These are phyloP conservation scores for Pythium oligandrum DNA, from an alignment of 352 stramenopile species.

Conservation along the genomic window DNA sequence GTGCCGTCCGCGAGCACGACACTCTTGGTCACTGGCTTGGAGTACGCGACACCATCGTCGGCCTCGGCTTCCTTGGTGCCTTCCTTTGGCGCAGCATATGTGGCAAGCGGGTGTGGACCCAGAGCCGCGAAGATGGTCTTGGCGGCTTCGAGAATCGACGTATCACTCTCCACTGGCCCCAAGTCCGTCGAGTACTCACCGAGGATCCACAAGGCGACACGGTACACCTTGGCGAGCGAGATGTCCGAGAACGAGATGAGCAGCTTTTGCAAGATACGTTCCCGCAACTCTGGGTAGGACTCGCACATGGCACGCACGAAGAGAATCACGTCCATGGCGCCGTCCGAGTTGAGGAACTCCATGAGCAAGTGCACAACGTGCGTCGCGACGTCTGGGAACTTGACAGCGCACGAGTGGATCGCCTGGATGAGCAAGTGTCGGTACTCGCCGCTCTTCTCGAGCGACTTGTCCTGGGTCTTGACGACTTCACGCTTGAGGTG, in stretches of 20 bases:
- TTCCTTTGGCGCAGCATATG: slow-evolving; percentile 23
- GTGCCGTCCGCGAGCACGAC: slow-evolving; percentile 98
- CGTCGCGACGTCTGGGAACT: slow-evolving; percentile 97
- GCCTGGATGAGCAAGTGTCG: slow-evolving; percentile 96
- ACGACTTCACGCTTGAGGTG: slow-evolving; percentile 89
- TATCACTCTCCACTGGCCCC: slow-evolving; percentile 41
- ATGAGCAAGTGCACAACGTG: slow-evolving; percentile 98
- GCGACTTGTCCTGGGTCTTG: slow-evolving; percentile 84
- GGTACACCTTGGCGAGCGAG: slow-evolving; percentile 93
- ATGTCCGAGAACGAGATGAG: slow-evolving; percentile 94
- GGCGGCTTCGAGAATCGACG: slow-evolving; percentile 68
- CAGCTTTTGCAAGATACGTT: slow-evolving; percentile 93
- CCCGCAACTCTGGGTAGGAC: slow-evolving; percentile 92
- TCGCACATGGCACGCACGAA: slow-evolving; percentile 99
- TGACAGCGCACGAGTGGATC: slow-evolving; percentile 97
- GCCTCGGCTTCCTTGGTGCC: slow-evolving; percentile 7
- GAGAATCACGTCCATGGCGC: slow-evolving; percentile 97
- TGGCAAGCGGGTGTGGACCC: slow-evolving; percentile 67
- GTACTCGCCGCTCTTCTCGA: slow-evolving; percentile 97
- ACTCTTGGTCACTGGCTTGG: slow-evolving; percentile 96
- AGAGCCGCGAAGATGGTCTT: slow-evolving; percentile 88
- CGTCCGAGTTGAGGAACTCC: slow-evolving; percentile 97
- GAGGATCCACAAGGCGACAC: slow-evolving; percentile 96
- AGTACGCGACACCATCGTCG: slow-evolving; percentile 43
- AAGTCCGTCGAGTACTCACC: slow-evolving; percentile 88